Base-by-base conservation (phyloP, 225 moss, liverwort and hornwort genomes). In the Neckera pumila region DNA sequence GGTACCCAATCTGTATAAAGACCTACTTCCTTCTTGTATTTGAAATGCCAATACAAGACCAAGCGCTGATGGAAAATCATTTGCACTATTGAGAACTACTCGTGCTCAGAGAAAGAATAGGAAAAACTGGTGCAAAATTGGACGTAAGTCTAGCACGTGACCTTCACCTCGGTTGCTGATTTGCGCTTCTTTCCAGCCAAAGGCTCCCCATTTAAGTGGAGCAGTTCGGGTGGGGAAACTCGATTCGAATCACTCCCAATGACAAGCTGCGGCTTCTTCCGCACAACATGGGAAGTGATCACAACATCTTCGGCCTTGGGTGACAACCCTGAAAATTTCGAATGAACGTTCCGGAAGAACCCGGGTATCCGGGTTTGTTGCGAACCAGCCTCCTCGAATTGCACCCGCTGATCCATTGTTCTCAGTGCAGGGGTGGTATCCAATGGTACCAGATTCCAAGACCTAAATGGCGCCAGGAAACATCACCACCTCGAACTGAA, bases 161-260 rank as follows among this genome's bases (percentile, higher is more conserved):
- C 94, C 92, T 92, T 78, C 43, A 42, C 54, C 64, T 81, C 86
- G 14, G 61, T 40, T 82, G 87, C 33, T 86, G 87, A 74, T 71
- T 76, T 90, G 60, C 94, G 91, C 90, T 94, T 94, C 83, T 80
- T 63, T 75, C 85, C 85, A 65, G n/a, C 43, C 85, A 66, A 42
- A 58, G 80, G 21, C 23, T 57, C 69, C 40, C 61, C 70, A 87
- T 59, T 86, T 18, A 83, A 86, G 51, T 22, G n/a, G 3, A 62
- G 85, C 53, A 63, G 85, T 27, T 72, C 66, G 36, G 80, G 66
- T 18, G 42, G 76, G 19, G 56, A 25, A 57, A 62, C 25, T 38
- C 3, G 64, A 57, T 64, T 69, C 34, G 85, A 21, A 14, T 58
- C 70, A 70, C 83, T 86, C 61, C 90, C 92, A 77, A 87, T 92